Percentiles rank a stretch among this genome's conserved stretches.
Evolutionary conservation across 345 rosid species (phyloP).

Genomic region (Psidium friedrichsthalianum): DNA sequence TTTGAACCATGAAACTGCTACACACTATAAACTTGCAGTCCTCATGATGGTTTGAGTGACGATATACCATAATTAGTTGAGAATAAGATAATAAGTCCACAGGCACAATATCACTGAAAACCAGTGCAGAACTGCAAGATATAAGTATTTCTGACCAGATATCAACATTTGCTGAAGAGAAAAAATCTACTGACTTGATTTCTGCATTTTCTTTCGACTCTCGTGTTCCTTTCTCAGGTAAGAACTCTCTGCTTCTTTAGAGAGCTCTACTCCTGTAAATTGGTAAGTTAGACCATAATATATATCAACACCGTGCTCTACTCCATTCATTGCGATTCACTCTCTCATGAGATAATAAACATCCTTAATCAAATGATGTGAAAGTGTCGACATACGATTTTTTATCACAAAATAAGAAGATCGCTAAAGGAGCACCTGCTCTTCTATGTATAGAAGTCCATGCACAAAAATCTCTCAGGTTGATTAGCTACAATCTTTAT

Average conservation of each 20-base stretch:
- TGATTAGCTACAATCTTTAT: background rate
- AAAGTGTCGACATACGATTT: background rate
- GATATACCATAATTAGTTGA: background rate
- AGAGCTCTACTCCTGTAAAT: conserved; percentile 20
- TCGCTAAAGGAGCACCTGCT: background rate
- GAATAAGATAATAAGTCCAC: background rate
- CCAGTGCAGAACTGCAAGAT: background rate
- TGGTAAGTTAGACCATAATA: background rate
- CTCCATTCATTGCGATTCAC: background rate
- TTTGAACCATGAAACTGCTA: background rate
- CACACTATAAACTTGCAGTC: background rate
- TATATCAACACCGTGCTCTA: conserved; percentile 2
- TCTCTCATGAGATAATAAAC: background rate
- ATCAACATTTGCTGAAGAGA: background rate
- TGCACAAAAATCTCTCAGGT: background rate
- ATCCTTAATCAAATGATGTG: background rate
- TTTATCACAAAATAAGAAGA: too few species aligned
- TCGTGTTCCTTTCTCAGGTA: conserved; percentile 48
- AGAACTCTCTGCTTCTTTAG: conserved; percentile 40
- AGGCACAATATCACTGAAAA: background rate
- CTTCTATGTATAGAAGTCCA: background rate
- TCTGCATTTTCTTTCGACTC: conserved; percentile 40
- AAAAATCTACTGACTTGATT: conserved; percentile 31
- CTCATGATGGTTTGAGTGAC: background rate
- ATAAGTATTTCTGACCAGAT: background rate